These are phyloP conservation scores for Diphasiastrum complanatum DNA, from an alignment of 83 land plant genomes.

Conservation along the genomic window DNA sequence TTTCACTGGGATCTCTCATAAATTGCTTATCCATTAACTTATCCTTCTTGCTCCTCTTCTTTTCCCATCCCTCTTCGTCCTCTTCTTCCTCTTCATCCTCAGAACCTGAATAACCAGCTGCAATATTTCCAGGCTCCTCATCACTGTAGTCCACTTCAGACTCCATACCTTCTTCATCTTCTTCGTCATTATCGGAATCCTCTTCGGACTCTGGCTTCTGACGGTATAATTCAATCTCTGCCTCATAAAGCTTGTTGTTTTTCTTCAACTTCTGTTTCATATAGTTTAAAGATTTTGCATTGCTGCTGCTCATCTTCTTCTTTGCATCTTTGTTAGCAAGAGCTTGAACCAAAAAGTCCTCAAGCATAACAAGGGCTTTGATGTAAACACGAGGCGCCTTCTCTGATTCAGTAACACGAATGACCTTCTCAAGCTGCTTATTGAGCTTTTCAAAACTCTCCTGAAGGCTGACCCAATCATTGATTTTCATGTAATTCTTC, in stretches of 20 bases:
- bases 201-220: constrained; percentile 65
- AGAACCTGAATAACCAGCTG: constrained; percentile 18
- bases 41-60: constrained; percentile 39
- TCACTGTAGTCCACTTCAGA: constrained; percentile 42
- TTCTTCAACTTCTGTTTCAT: constrained; percentile 89
- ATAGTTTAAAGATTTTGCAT: constrained; percentile 80
- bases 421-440: constrained; percentile 89
- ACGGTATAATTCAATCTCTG: constrained; percentile 49
- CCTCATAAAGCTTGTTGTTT: constrained; percentile 83
- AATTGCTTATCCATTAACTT: constrained; percentile 60
- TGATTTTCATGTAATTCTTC: constrained; percentile 81
- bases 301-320: constrained; percentile 91
- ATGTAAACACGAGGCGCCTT: constrained; percentile 66
- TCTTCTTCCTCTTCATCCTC: constrained; percentile 36
- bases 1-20: constrained; percentile 63
- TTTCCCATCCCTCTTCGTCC: constrained; percentile 46
- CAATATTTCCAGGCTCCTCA: constrained; percentile 43
- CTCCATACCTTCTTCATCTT: constrained; percentile 40
- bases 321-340: constrained; percentile 84
- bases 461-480: constrained; percentile 88
- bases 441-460: constrained; percentile 86
- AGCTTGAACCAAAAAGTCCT: constrained; percentile 69
- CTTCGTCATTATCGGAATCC: constrained; percentile 33
- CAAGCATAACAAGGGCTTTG: constrained; percentile 86
- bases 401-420: constrained; percentile 68